Base-by-base conservation (phyloP, 768 basidiomycete genomes). In the Favolaschia claudopus region DNA sequence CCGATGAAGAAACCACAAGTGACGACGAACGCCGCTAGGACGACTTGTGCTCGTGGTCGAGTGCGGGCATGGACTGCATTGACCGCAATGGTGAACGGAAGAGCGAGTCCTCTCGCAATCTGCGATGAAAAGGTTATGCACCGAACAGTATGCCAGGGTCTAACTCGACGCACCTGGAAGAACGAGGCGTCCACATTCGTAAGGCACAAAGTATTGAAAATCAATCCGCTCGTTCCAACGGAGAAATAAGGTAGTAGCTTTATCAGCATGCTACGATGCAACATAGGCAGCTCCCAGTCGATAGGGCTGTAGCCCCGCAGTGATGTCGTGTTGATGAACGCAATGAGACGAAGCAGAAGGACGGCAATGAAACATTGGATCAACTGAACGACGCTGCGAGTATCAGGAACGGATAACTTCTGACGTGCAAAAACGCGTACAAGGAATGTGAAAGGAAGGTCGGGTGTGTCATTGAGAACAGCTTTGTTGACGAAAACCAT, bases 201-300 rank as follows among this genome's bases (percentile, higher is more conserved):
- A 33, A 85, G 72, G 62, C 85, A 85, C 10, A 84, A 76, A 1
- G 81, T 84, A 60, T 85, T 85, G 72, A 85, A 85, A 12, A 82
- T 72, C 10, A 86, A 72, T 1, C 85, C 83, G 7, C 76, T 69
- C 28, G 82, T 76, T 58, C 83, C 82, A 42, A 82, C 77, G 3
- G 76, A 48, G 1, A 82, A 70, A 24, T 81, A 75, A 2, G 81
- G 77, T 0, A 72, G 50, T 24, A 82, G 75, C 49, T 77, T 77
- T 59, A 74, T 77, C 6, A 71, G 73, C 2, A 70, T 73, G 28
- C 66, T 66, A 5, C 71, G 38, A 31, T 79, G 74, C 19, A 78
- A 55, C 19, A 67, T 71, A 2, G 82, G 82, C 13, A 82, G 72
- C 58, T 79, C 74, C 24, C 82, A 70, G 37, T 70, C 73, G 55